phyloP scores from a whole-genome alignment of 176 grass and related monocot species.

The Tillandsia leiboldiana region DNA sequence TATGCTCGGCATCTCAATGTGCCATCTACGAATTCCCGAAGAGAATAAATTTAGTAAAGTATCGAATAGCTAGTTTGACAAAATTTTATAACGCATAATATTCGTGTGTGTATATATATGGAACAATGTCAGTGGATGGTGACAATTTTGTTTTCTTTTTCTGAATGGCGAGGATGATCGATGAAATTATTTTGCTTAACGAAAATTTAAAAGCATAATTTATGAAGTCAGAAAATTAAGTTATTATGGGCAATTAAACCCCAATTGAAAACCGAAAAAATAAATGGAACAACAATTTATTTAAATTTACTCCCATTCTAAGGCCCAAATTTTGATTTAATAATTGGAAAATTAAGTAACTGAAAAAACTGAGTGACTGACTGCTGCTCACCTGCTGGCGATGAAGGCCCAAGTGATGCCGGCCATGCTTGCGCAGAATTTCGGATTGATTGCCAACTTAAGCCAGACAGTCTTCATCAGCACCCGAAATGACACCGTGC shows the following conservation, averaged over 20 bases:
- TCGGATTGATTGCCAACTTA: conserved; percentile 63
- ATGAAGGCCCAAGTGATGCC: conserved; percentile 60
- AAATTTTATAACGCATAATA: neutral
- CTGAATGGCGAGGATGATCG: no score
- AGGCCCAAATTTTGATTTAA: neutral
- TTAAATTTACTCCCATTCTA: no score
- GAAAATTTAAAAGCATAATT: no score
- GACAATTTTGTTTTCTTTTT: no score
- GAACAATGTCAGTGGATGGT: no score
- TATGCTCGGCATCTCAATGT: conserved; percentile 44
- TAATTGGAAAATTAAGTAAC: neutral
- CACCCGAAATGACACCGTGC: conserved; percentile 12
- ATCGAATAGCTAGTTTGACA: neutral
- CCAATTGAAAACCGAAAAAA: no score
- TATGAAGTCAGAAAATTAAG: no score
- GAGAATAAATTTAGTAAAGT: neutral
- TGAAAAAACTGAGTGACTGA: neutral
- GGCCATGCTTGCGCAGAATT: conserved; percentile 58
- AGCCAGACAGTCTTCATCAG: conserved; percentile 37
- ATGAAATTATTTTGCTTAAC: no score
- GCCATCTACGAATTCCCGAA: conserved; percentile 35
- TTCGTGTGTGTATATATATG: neutral
- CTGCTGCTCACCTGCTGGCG: conserved; percentile 34
- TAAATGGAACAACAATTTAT: no score
- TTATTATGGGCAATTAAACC: no score